Percentiles rank a stretch among this genome's conserved stretches.
These are phyloP conservation scores for Hyaloperonospora arabidopsidis DNA, from an alignment of 352 stramenopile genomes.

Conservation along the genomic window DNA sequence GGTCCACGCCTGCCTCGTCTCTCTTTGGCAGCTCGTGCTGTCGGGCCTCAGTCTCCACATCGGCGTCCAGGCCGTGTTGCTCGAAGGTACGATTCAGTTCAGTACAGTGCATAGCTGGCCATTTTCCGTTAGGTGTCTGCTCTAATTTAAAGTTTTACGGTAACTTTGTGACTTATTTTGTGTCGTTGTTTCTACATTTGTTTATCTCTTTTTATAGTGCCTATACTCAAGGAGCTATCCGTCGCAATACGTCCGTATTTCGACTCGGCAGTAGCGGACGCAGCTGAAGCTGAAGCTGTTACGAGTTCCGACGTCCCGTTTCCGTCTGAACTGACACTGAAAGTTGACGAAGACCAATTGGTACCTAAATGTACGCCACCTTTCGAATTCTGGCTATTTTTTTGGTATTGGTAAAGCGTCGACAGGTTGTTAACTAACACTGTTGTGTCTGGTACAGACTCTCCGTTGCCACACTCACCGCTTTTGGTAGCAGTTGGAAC, in stretches of 20 bases:
- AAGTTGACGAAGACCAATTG: constrained; percentile 19
- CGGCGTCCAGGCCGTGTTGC: constrained; percentile 8
- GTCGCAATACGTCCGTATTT: constrained; percentile 13
- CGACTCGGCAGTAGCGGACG: constrained; percentile 1
- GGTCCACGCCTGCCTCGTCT: constrained; percentile 1
- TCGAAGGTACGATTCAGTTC: constrained; percentile 14
- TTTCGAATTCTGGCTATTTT: not conserved
- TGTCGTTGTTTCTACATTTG: not conserved
- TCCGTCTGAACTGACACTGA: constrained; percentile 22
- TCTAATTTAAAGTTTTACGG: too few species aligned
- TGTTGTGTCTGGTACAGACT: constrained; percentile 20
- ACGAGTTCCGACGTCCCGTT: constrained; percentile 9
- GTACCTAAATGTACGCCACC: constrained; percentile 23
- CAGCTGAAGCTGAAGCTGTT: constrained; percentile 1
- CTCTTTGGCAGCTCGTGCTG: constrained; percentile 13
- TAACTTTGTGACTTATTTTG: not conserved
- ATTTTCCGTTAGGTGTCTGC: too few species aligned
- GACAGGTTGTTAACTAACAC: constrained; percentile 2
- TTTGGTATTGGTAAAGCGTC: not conserved
- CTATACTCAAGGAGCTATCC: constrained; percentile 9
- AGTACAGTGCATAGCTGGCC: constrained; percentile 3
- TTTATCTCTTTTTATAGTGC: constrained; percentile 11
- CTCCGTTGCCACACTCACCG: constrained; percentile 37
- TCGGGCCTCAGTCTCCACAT: constrained; percentile 10
- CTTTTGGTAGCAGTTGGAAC: constrained; percentile 34